phyloP scores from a whole-genome alignment of 768 basidiomycete genomes.

The Amanita pseudoporphyria region DNA sequence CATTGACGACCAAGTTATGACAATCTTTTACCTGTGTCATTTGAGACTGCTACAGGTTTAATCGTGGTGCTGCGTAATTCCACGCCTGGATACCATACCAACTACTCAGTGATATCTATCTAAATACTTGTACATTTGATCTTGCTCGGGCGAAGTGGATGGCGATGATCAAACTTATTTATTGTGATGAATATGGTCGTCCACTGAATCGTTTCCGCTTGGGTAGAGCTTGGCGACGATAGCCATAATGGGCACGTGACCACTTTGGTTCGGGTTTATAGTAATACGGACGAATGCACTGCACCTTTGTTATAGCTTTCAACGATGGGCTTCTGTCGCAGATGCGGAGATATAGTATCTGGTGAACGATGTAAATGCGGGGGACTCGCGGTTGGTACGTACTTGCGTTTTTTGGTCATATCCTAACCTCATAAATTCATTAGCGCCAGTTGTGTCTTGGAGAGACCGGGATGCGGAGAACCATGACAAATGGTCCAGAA shows the following conservation, averaged over 20 bases:
- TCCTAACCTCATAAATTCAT: slow-evolving; percentile 1
- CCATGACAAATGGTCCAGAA: slow-evolving; percentile 73
- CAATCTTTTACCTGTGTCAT: neutral
- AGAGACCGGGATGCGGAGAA: slow-evolving; percentile 29
- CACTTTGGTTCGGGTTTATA: neutral
- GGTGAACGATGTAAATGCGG: slow-evolving; percentile 73
- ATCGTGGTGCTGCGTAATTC: neutral
- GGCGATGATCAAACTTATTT: neutral
- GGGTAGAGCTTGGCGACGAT: neutral
- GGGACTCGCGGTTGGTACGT: slow-evolving; percentile 69
- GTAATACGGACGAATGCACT: neutral
- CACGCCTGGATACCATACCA: no score
- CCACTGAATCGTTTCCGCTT: neutral
- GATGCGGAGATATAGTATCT: slow-evolving; percentile 76
- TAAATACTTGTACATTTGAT: neutral
- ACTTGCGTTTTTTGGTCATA: neutral
- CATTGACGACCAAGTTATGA: slow-evolving; percentile 28
- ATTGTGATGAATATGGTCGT: neutral
- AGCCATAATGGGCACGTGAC: slow-evolving; percentile 6
- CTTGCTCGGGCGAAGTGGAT: neutral
- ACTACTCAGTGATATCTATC: neutral
- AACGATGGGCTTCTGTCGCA: slow-evolving; percentile 74
- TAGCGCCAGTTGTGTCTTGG: slow-evolving; percentile 68
- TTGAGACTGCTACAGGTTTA: neutral
- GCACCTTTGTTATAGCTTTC: slow-evolving; percentile 8